These are phyloP conservation scores for Trichocladium antarcticum DNA, from an alignment of 495 filamentous ascomycete genomes.

Conservation along the genomic window DNA sequence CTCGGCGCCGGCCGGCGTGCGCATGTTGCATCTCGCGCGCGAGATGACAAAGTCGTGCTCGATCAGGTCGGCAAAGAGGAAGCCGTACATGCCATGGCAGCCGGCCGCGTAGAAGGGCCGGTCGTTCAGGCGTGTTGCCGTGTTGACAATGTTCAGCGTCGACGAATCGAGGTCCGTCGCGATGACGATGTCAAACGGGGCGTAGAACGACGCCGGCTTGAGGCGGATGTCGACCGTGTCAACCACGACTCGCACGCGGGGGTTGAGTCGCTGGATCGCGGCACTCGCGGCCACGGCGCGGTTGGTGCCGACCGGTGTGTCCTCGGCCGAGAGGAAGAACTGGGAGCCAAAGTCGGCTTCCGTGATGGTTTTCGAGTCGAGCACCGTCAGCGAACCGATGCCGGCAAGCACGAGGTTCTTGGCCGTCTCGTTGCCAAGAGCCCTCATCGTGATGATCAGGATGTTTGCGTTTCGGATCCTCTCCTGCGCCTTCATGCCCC, in stretches of 20 bases:
- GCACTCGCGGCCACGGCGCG: slow-evolving; percentile 75
- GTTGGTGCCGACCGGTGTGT: slow-evolving; percentile 62
- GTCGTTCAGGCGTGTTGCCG: slow-evolving; percentile 59
- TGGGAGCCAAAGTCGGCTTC: slow-evolving; percentile 78
- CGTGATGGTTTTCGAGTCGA: slow-evolving; percentile 67
- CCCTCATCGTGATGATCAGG: slow-evolving; percentile 75
- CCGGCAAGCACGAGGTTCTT: slow-evolving; percentile 97
- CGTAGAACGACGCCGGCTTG: slow-evolving; percentile 61
- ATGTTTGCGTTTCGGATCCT: slow-evolving; percentile 86
- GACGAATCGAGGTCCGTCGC: slow-evolving; percentile 76
- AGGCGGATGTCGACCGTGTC: slow-evolving; percentile 52
- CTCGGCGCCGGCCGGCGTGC: slow-evolving; percentile 53
- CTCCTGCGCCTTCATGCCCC: slow-evolving; percentile 88
- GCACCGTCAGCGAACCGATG: slow-evolving; percentile 80
- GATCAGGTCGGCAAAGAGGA: slow-evolving; percentile 85
- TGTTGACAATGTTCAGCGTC: slow-evolving; percentile 67
- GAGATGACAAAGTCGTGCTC: slow-evolving; percentile 79
- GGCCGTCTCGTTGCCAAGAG: slow-evolving; percentile 88
- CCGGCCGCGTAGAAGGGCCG: slow-evolving; percentile 81
- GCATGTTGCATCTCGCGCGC: slow-evolving; percentile 65
- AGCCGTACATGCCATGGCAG: slow-evolving; percentile 86
- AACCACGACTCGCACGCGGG: slow-evolving; percentile 66
- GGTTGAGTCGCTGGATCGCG: slow-evolving; percentile 75
- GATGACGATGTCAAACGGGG: slow-evolving; percentile 72
- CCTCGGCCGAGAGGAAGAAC: slow-evolving; percentile 67